Evolutionary conservation across 306 rosid genomes (phyloP).

Genomic region (Senna siamea): DNA sequence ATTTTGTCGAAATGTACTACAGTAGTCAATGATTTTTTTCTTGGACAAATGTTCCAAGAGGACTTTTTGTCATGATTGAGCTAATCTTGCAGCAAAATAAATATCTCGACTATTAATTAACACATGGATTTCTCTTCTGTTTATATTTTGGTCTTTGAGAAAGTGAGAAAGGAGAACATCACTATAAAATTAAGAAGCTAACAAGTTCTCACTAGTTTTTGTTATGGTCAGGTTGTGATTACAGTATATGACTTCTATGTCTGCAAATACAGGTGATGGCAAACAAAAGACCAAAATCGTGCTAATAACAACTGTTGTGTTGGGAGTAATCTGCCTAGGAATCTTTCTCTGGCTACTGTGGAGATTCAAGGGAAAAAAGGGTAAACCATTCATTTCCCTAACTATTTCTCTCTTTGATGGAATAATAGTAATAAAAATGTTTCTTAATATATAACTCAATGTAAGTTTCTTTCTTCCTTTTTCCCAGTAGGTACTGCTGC

Average conservation of each 20-base stretch:
- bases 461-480: conserved; percentile 2
- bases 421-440: neutral
- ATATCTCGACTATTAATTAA: conserved; percentile 15
- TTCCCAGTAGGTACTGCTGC: conserved; percentile 41
- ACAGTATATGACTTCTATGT: conserved; percentile 27
- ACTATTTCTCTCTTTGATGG: neutral
- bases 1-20: neutral
- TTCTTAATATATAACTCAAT: conserved; percentile 8
- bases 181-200: neutral
- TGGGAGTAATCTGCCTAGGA: conserved; percentile 46
- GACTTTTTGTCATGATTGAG: neutral
- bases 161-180: neutral
- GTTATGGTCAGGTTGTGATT: conserved; percentile 22
- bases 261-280: conserved; percentile 44
- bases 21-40: neutral
- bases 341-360: conserved; percentile 46
- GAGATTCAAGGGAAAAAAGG: conserved; percentile 61
- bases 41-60: neutral
- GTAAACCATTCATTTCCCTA: conserved; percentile 39
- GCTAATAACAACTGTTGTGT: conserved; percentile 43
- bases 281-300: conserved; percentile 38
- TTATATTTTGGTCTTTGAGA: neutral
- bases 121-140: neutral
- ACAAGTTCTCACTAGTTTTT: conserved; percentile 14
- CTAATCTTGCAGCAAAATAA: neutral